These are phyloP conservation scores for Geopyxis carbonaria DNA, from an alignment of 495 filamentous ascomycete genomes.

Conservation along the genomic window DNA sequence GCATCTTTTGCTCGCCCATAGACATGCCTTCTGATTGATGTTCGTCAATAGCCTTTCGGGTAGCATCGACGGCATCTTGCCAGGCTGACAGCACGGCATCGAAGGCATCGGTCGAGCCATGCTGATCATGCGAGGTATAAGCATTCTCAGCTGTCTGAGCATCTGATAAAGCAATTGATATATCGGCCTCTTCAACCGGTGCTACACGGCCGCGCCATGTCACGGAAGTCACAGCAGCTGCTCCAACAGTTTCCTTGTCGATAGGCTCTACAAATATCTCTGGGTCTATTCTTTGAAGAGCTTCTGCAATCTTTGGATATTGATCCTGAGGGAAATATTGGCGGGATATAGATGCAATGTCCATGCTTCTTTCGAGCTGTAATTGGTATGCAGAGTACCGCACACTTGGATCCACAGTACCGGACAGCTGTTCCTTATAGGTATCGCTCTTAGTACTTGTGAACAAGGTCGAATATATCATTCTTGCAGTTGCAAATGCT, in stretches of 20 bases:
- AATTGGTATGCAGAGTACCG: constrained; percentile 85
- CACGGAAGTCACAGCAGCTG: constrained; percentile 52
- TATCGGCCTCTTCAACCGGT: constrained; percentile 80
- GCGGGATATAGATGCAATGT: constrained; percentile 58
- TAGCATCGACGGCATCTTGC: constrained; percentile 87
- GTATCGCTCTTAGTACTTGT: constrained; percentile 44
- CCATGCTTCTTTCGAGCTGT: constrained; percentile 65
- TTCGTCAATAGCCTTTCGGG: constrained; percentile 84
- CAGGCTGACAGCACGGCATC: constrained; percentile 78
- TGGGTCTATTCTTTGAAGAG: constrained; percentile 57
- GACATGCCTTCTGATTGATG: constrained; percentile 62
- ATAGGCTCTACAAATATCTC: constrained; percentile 45
- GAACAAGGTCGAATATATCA: constrained; percentile 62
- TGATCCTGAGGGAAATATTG: constrained; percentile 53
- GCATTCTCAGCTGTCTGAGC: constrained; percentile 37
- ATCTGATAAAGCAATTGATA: constrained; percentile 48
- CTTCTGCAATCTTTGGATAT: constrained; percentile 37
- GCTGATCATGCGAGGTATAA: constrained; percentile 28
- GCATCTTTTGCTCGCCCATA: constrained; percentile 75
- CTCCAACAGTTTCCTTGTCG: constrained; percentile 39
- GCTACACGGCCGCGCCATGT: constrained; percentile 82
- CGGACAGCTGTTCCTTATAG: constrained; percentile 67
- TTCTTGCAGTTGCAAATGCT: constrained; percentile 54
- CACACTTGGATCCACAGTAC: constrained; percentile 81
- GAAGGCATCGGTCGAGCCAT: constrained; percentile 53